Percentiles rank a stretch among this genome's conserved stretches.
Evolutionary conservation across 1,139 yeast species (phyloP).

Genomic region (Cylindricascospora bacillispora): DNA sequence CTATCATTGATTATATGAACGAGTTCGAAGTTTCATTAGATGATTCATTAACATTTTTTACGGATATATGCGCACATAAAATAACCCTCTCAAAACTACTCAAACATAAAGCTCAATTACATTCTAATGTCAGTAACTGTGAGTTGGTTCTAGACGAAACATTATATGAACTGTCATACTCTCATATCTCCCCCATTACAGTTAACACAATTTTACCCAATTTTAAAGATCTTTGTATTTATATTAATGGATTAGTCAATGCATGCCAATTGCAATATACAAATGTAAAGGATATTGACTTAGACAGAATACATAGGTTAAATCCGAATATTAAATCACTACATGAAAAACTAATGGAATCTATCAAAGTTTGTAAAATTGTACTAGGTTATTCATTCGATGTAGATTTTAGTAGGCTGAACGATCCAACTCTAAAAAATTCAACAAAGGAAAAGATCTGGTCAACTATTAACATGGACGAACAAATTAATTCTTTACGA

Average conservation of each 20-base stretch:
- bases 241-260: slow-evolving; percentile 33
- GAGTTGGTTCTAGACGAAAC: slow-evolving; percentile 34
- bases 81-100: slow-evolving; percentile 21
- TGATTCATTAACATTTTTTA: slow-evolving; percentile 29
- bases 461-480: slow-evolving; percentile 21
- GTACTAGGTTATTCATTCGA: slow-evolving; percentile 32
- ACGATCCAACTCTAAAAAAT: neutral
- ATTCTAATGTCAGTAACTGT: slow-evolving; percentile 27
- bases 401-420: slow-evolving; percentile 21
- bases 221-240: slow-evolving; percentile 26
- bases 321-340: slow-evolving; percentile 25
- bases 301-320: slow-evolving; percentile 27
- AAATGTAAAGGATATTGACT: slow-evolving; percentile 28
- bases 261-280: slow-evolving; percentile 37
- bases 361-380: slow-evolving; percentile 25
- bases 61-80: slow-evolving; percentile 12
- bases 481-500: slow-evolving; percentile 18
- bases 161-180: slow-evolving; percentile 35
- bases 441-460: neutral
- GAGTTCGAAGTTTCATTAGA: slow-evolving; percentile 31
- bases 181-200: slow-evolving; percentile 34
- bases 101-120: slow-evolving; percentile 24
- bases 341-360: slow-evolving; percentile 24
- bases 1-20: slow-evolving; percentile 30
- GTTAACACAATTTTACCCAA: slow-evolving; percentile 28